A percentile compares a stretch with the other conserved stretches of the same genome.
Evolutionary conservation across 768 basidiomycete genomes (phyloP).

Genomic region (Phylloporus sp.): DNA sequence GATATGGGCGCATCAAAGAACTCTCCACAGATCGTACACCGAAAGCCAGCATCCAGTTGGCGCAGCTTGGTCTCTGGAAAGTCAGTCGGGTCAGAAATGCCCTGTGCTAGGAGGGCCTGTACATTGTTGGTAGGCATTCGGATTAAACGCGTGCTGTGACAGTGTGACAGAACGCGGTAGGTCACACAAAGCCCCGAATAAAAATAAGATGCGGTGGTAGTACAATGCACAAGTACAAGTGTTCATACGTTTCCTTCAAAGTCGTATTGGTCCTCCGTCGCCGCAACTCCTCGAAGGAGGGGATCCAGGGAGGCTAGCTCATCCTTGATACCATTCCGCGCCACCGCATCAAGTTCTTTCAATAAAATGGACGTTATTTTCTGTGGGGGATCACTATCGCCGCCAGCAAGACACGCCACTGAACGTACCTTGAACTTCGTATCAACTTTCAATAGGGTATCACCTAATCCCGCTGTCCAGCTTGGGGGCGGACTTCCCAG

Average conservation of each 20-base stretch:
- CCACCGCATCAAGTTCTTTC: slow-evolving; percentile 82
- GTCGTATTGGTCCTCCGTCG: slow-evolving; percentile 40
- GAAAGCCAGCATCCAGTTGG: slow-evolving; percentile 57
- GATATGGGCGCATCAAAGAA: slow-evolving; percentile 70
- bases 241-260: slow-evolving; percentile 39
- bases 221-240: slow-evolving; percentile 22
- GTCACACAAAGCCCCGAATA: slow-evolving; percentile 17
- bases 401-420: background rate
- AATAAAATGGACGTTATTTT: slow-evolving; percentile 78
- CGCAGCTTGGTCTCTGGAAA: slow-evolving; percentile 62
- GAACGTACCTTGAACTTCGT: slow-evolving; percentile 72
- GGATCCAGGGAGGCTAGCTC: slow-evolving; percentile 83
- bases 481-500: slow-evolving; percentile 51
- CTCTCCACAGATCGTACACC: slow-evolving; percentile 77
- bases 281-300: slow-evolving; percentile 56
- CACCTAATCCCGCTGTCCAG: slow-evolving; percentile 63
- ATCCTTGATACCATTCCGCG: slow-evolving; percentile 75
- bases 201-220: slow-evolving; percentile 11
- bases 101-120: slow-evolving; percentile 28
- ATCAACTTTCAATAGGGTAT: slow-evolving; percentile 78
- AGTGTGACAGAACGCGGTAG: slow-evolving; percentile 20
- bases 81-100: slow-evolving; percentile 64
- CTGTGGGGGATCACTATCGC: slow-evolving; percentile 36
- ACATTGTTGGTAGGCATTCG: slow-evolving; percentile 32
- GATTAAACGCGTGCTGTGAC: slow-evolving; percentile 14